Conservation (phyloP, 345 rosid genomes). For the Stellera chamaejasme region DNA sequence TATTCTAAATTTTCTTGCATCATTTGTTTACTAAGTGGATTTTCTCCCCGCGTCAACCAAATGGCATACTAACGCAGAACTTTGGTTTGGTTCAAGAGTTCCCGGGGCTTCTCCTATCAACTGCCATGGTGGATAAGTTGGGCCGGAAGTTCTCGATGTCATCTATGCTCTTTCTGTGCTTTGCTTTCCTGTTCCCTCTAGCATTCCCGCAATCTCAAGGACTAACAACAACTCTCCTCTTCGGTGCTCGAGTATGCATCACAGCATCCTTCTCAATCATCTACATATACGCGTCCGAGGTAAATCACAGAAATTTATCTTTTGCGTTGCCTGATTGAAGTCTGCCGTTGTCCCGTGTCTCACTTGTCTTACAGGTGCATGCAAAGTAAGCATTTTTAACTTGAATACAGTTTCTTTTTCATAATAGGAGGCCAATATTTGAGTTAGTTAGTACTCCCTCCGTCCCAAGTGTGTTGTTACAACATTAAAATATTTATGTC, state of each 20-base stretch:
- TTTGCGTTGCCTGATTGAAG: too few species aligned
- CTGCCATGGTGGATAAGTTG: slow-evolving; percentile 61
- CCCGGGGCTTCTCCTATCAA: slow-evolving; percentile 81
- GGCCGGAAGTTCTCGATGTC: slow-evolving; percentile 89
- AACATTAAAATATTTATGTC: too few species aligned
- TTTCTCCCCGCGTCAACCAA: not conserved
- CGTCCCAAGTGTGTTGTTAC: too few species aligned
- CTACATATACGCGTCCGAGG: slow-evolving; percentile 91
- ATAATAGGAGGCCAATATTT: too few species aligned
- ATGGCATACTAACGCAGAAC: slow-evolving; percentile 10
- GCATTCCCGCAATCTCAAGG: slow-evolving; percentile 46
- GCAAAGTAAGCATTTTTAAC: too few species aligned
- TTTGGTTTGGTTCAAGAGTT: slow-evolving; percentile 42
- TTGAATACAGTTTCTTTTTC: not conserved
- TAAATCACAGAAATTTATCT: slow-evolving; percentile 9
- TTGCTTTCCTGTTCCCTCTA: slow-evolving; percentile 71
- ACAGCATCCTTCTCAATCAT: slow-evolving; percentile 64
- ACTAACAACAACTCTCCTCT: slow-evolving; percentile 64
- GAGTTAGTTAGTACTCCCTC: too few species aligned
- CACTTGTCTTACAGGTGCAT: not conserved
- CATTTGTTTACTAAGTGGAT: not conserved
- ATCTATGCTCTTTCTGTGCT: slow-evolving; percentile 59
- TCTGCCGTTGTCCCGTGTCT: not conserved
- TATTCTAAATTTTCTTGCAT: not conserved
- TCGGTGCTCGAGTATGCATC: slow-evolving; percentile 83